These are phyloP conservation scores for Citeromyces matritensis DNA, from an alignment of 805 yeast genomes.

Conservation along the genomic window DNA sequence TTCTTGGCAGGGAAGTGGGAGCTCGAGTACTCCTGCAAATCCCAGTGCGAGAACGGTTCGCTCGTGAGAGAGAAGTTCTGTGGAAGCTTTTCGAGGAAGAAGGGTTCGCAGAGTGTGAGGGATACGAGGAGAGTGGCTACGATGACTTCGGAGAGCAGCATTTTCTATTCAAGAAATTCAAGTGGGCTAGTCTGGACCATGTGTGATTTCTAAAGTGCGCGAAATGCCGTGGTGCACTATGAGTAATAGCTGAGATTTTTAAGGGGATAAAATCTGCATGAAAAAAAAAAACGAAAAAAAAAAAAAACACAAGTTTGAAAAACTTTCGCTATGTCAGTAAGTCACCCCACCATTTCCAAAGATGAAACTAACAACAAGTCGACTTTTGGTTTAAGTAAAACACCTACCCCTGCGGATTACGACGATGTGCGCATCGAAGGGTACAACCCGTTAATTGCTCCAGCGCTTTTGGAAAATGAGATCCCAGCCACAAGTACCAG, in stretches of 20 bases:
- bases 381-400: slow-evolving; percentile 4
- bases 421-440: slow-evolving; percentile 70
- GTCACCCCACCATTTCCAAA: no score
- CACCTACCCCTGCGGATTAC: slow-evolving; percentile 52
- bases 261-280: background rate
- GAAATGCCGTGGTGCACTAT: background rate
- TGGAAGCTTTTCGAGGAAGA: slow-evolving; percentile 34
- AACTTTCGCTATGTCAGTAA: no score
- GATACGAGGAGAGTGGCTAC: slow-evolving; percentile 41
- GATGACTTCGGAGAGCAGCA: slow-evolving; percentile 77
- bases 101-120: slow-evolving; percentile 18
- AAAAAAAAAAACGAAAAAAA: slow-evolving; percentile 1
- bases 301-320: no score
- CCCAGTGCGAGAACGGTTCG: slow-evolving; percentile 59
- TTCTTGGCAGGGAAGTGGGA: slow-evolving; percentile 17
- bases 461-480: slow-evolving; percentile 83
- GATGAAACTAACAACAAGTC: no score
- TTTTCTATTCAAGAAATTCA: slow-evolving; percentile 32
- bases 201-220: background rate
- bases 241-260: background rate
- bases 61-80: slow-evolving; percentile 42
- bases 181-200: slow-evolving; percentile 4
- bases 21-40: slow-evolving; percentile 53
- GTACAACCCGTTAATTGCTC: slow-evolving; percentile 92
- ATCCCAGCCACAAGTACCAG: slow-evolving; percentile 49